These are phyloP conservation scores for Abrus pulchellus DNA, from an alignment of 306 rosid genomes.

Conservation along the genomic window DNA sequence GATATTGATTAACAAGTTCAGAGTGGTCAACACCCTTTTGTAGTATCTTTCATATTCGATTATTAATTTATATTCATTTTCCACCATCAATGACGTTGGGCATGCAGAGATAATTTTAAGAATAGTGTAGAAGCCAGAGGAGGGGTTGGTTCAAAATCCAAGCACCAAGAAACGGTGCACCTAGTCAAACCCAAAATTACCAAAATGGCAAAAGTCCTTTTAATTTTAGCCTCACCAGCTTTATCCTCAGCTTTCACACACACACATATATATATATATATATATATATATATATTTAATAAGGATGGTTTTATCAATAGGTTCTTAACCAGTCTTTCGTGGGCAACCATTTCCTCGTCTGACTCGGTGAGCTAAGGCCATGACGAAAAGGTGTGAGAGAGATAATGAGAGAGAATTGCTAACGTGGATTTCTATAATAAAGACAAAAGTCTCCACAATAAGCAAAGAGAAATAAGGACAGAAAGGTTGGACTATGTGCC, in stretches of 20 bases:
- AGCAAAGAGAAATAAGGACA: slow-evolving; percentile 43
- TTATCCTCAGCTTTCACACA: slow-evolving; percentile 38
- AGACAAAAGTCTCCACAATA: slow-evolving; percentile 35
- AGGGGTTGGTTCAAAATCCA: neutral
- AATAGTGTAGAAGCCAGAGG: neutral
- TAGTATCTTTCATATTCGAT: too few species aligned
- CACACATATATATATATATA: too few species aligned
- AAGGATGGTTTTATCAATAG: too few species aligned
- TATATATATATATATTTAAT: too few species aligned
- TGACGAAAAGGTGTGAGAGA: slow-evolving; percentile 4
- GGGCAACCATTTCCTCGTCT: neutral
- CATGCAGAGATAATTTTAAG: neutral
- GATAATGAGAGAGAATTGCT: neutral
- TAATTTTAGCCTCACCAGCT: slow-evolving; percentile 43
- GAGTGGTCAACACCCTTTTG: too few species aligned
- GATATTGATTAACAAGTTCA: too few species aligned
- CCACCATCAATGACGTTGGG: too few species aligned
- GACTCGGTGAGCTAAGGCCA: slow-evolving; percentile 24
- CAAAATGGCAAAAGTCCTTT: neutral
- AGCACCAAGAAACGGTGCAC: neutral
- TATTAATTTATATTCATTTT: too few species aligned
- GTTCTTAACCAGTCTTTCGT: too few species aligned
- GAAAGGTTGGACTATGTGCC: slow-evolving; percentile 50
- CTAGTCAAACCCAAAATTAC: neutral
- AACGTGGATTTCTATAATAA: neutral